Percentiles rank a stretch among this genome's conserved stretches.
phyloP scores from a whole-genome alignment of 192 early-diverging fungal species.

The Rhizophagus prolifer region DNA sequence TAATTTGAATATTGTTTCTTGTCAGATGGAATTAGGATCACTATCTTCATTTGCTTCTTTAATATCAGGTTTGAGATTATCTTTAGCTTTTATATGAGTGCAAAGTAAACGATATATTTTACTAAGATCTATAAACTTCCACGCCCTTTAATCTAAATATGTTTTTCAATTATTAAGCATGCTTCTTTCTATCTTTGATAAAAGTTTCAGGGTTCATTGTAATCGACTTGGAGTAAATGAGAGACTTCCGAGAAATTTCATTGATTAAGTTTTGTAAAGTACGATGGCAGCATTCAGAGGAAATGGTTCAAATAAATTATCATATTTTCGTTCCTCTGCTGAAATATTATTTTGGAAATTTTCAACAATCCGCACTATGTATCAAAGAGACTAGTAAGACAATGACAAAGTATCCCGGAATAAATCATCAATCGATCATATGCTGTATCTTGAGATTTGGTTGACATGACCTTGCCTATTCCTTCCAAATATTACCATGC shows the following conservation, averaged over 20 bases:
- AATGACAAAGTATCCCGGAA: conserved; percentile 17
- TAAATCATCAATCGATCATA: background rate
- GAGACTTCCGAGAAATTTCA: conserved; percentile 15
- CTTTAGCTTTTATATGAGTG: too few relatives aligned
- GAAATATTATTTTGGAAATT: conserved; percentile 15
- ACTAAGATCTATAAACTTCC: too few relatives aligned
- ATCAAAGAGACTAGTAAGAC: conserved; percentile 19
- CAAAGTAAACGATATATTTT: too few relatives aligned
- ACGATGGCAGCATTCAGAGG: too few relatives aligned
- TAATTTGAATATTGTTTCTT: too few relatives aligned
- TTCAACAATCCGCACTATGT: conserved; percentile 17
- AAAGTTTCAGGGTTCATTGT: too few relatives aligned
- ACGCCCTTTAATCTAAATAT: too few relatives aligned
- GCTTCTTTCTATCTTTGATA: too few relatives aligned
- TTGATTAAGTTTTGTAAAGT: too few relatives aligned
- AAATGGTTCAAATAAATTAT: conserved; percentile 18
- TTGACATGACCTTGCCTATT: too few relatives aligned
- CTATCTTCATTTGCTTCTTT: conserved; percentile 7
- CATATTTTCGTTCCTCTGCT: conserved; percentile 10
- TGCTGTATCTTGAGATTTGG: conserved; percentile 23
- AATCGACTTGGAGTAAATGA: conserved; percentile 13
- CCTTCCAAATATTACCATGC: too few relatives aligned
- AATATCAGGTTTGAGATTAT: conserved; percentile 21
- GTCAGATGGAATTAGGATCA: conserved; percentile 21
- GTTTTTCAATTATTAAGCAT: too few relatives aligned